Evolutionary conservation across 2,329 filamentous ascomycete species (phyloP), one percentile per base, ranked within the genome.

Genomic region (Colletotrichum limetticola): DNA sequence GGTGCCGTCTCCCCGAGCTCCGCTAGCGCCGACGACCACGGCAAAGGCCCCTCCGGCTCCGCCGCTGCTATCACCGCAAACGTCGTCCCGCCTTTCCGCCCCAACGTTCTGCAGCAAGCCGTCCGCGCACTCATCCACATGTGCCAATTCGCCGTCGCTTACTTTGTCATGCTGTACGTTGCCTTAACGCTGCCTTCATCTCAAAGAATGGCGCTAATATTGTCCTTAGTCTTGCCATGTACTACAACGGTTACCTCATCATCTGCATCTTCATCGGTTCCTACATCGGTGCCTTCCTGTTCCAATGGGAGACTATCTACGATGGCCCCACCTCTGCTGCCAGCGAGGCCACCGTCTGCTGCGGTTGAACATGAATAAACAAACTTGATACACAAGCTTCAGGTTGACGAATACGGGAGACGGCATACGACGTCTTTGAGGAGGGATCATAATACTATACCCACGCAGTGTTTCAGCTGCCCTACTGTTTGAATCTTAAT

Each of bases 201-300:
- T 2, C 46, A 55, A 37, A 26, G n/a, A 46, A n/a, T 6, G 16
- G 30, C 71, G 74, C 69, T 9, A 2, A 46, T n/a, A 22, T 22
- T 60, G 24, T 7, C 1, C 35, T 2, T 68, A 83, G 78, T 74
- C 82, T 84, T n/a, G 87, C 87, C 75, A 90, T 90, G 87, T 90
- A 90, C 80, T 91, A 88, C 82, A 91, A 90, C 76, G 90, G 91
- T 11, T 97, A 94, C 82, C 88, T 97, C 75, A 94, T 97, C 80
- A 92, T 96, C 72, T 94, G 91, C 76, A 94, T 97, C 80, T 90
- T 96, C 74, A 88, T 96, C 68, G 94, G 94, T 1, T 90, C 92
- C 0, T 94, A 90, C 75, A 69, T 95, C 5, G 94, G 94, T 19
- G 86, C 89, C 14, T 94, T 95, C 75, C 78, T 94, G 72, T 96